Evolutionary conservation across 2,329 filamentous ascomycete species (phyloP).

Genomic region (Fusarium sp.): DNA sequence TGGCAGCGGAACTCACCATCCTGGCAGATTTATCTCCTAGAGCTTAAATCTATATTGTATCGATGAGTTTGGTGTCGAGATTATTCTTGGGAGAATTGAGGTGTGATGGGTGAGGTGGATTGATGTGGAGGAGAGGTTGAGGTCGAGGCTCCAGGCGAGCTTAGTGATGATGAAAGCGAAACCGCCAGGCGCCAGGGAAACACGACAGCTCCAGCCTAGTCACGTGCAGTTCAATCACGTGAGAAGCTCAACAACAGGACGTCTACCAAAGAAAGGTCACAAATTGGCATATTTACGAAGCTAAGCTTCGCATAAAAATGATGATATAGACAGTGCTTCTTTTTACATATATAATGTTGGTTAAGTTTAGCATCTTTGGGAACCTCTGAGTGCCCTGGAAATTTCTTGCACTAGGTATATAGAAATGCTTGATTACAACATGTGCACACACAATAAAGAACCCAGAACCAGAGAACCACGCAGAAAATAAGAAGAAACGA

Average conservation of each 20-base stretch:
- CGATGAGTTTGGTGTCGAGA: conserved; percentile 13
- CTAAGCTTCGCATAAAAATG: too few species aligned
- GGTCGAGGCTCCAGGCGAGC: conserved; percentile 43
- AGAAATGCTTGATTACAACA: too few species aligned
- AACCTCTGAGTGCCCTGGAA: too few species aligned
- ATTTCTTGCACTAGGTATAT: too few species aligned
- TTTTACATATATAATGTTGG: too few species aligned
- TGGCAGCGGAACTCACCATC: conserved; percentile 48
- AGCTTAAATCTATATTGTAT: conserved; percentile 36
- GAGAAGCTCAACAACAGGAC: not conserved
- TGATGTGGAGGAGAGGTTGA: conserved; percentile 40
- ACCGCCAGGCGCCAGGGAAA: conserved; percentile 58
- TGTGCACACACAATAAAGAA: too few species aligned
- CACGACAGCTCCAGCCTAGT: conserved; percentile 53
- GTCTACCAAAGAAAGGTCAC: too few species aligned
- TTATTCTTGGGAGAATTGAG: conserved; percentile 15
- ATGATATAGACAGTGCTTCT: too few species aligned
- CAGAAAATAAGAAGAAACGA: too few species aligned
- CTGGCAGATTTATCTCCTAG: conserved; percentile 48
- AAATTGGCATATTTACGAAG: too few species aligned
- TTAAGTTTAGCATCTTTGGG: too few species aligned
- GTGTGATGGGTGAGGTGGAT: conserved; percentile 37
- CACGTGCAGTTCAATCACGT: conserved; percentile 48
- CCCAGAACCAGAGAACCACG: too few species aligned
- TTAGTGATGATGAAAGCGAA: conserved; percentile 51